Percentiles rank a stretch among this genome's conserved stretches.
Evolutionary conservation across 306 rosid species (phyloP).

Genomic region (Cucurbita moschata): DNA sequence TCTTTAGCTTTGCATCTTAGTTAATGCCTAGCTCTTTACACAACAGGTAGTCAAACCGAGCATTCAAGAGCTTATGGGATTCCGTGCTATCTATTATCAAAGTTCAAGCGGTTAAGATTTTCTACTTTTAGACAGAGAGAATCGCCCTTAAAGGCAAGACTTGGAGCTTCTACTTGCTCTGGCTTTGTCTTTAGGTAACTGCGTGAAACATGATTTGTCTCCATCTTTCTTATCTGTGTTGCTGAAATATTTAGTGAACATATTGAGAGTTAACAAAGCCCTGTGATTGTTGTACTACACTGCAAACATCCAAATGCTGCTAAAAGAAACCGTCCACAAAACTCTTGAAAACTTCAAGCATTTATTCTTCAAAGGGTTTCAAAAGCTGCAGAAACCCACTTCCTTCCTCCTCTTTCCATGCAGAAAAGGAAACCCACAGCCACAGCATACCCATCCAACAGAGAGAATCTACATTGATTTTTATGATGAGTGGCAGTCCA

Average conservation of each 20-base stretch:
- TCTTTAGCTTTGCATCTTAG: constrained; percentile 70
- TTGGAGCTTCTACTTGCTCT: constrained; percentile 20
- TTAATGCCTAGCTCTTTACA: constrained; percentile 43
- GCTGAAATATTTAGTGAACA: constrained; percentile 17
- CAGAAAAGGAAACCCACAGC: constrained; percentile 18
- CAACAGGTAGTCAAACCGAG: constrained; percentile 46
- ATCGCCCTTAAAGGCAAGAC: constrained; percentile 18
- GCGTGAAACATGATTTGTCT: constrained; percentile 17
- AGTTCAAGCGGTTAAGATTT: constrained; percentile 10
- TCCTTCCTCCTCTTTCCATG: constrained; percentile 40
- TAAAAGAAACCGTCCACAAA: constrained; percentile 39
- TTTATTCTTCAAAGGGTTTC: constrained; percentile 43
- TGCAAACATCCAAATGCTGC: constrained; percentile 48
- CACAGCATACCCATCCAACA: constrained; percentile 16
- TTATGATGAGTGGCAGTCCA: constrained; percentile 58
- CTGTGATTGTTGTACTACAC: constrained; percentile 5
- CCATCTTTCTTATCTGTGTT: constrained; percentile 13
- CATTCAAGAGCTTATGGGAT: constrained; percentile 18
- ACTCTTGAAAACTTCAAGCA: constrained; percentile 33
- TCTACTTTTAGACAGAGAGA: not conserved
- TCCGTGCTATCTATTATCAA: constrained; percentile 19
- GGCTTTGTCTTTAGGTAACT: constrained; percentile 36
- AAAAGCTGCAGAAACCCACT: constrained; percentile 48
- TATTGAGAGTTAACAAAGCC: constrained; percentile 13
- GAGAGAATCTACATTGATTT: constrained; percentile 46